Base-by-base conservation (phyloP, 2,329 filamentous ascomycete genomes). In the Apiospora rasikravindrae region DNA sequence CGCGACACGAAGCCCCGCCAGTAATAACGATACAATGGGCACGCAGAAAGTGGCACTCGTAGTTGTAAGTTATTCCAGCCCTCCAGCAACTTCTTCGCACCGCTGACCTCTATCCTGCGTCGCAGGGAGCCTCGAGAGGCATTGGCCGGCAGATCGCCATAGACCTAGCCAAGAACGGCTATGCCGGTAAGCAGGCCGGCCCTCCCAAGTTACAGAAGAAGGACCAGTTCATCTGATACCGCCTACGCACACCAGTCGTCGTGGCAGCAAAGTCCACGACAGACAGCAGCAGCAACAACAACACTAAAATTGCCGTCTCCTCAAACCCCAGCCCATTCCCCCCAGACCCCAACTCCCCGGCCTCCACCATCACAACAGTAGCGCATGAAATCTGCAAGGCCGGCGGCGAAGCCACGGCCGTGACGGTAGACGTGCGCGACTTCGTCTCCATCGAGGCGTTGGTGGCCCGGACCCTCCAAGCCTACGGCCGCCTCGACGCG, bases 71-170 rank as follows among this genome's bases (percentile, higher is more conserved):
- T 4, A 40, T 61, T 19, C 8, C 29, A 37, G 8, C 5, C 29
- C 7, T 26, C 22, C 7, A 33, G 16, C 53, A 37, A 37, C 53
- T 53, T 6, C 26, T 16, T 29, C 26, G 22, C 16, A 22, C 33
- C 10, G 33, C 57, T 64, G 33, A 64, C 33, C 33, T 2, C 33
- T n/a, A 24, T 4, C 1, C 4, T 7, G 10, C 5, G 22, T 64
- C 11, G 57, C 11, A 64, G 57, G 93, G 93, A 51, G 93, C 92
- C 2, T 95, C 93, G 0, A 86, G 94, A 73, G 94, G 94, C 49
- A 96, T 97, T 74, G 94, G 94, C 66, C 86, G 93, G 53, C 94
- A 96, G 80, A 86, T 96, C 51, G 93, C 94, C 71, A 88, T 97
- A 77, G 92, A 94, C 78, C 85, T 97, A 3, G 92, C 93, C 10